A percentile compares a stretch with the other conserved stretches of the same genome.
phyloP scores from a whole-genome alignment of 495 filamentous ascomycete genomes.

The Neurospora discreta region DNA sequence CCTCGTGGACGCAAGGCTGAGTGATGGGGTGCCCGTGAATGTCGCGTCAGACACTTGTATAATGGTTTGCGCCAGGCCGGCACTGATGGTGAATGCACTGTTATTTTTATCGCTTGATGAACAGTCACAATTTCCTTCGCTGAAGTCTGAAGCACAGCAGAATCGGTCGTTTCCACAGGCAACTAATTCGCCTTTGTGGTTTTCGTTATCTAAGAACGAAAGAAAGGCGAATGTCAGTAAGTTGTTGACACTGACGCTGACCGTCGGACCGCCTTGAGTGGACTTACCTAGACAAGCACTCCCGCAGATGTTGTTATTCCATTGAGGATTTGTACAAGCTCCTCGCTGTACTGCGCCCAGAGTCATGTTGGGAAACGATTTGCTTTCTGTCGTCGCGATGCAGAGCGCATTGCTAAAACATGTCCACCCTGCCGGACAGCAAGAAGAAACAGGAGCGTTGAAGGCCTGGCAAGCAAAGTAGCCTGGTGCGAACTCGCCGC shows the following conservation, averaged over 20 bases:
- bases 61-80: slow-evolving; percentile 19
- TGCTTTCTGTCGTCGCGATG: slow-evolving; percentile 17
- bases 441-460: slow-evolving; percentile 9
- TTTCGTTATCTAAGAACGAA: slow-evolving; percentile 3
- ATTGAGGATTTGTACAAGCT: slow-evolving; percentile 20
- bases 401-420: slow-evolving; percentile 26
- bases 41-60: slow-evolving; percentile 14
- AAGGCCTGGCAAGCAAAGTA: slow-evolving; percentile 18
- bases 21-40: slow-evolving; percentile 4
- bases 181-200: slow-evolving; percentile 10
- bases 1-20: slow-evolving; percentile 1
- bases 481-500: slow-evolving; percentile 7
- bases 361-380: slow-evolving; percentile 11
- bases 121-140: slow-evolving; percentile 21
- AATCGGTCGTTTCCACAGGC: slow-evolving; percentile 19
- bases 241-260: no score
- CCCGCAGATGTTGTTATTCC: slow-evolving; percentile 22
- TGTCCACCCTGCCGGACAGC: slow-evolving; percentile 24
- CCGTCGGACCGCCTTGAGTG: neutral
- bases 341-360: slow-evolving; percentile 15
- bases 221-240: neutral
- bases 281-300: slow-evolving; percentile 22
- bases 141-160: slow-evolving; percentile 18
- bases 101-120: slow-evolving; percentile 3
- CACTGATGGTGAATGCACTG: slow-evolving; percentile 11